Percentiles rank a stretch among this genome's conserved stretches.
Evolutionary conservation across 225 moss, liverwort and hornwort species (phyloP).

Genomic region (Pseudisothecium myosuroides): DNA sequence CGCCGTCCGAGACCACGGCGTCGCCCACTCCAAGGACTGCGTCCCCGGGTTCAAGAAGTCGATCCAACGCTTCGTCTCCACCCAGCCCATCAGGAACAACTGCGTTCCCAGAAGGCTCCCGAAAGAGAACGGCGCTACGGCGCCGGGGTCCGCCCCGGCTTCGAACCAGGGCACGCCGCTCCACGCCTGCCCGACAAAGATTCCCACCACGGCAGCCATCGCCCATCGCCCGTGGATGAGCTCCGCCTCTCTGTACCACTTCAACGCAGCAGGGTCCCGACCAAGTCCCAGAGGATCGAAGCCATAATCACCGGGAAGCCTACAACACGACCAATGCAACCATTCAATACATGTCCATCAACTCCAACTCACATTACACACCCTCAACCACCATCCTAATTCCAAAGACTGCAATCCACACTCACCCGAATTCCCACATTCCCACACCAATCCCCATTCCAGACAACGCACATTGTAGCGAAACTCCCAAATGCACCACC

Average conservation of each 20-base stretch:
- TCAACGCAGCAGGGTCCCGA: slow-evolving; percentile 73
- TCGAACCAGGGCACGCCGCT: slow-evolving; percentile 96
- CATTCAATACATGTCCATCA: neutral
- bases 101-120: slow-evolving; percentile 82
- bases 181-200: slow-evolving; percentile 82
- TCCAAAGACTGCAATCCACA: neutral
- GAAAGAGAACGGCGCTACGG: slow-evolving; percentile 58
- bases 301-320: slow-evolving; percentile 92
- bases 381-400: neutral
- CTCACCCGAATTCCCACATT: neutral
- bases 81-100: slow-evolving; percentile 96
- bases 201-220: slow-evolving; percentile 80
- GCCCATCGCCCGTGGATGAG: slow-evolving; percentile 96
- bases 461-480: neutral
- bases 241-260: slow-evolving; percentile 98
- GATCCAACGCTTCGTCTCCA: slow-evolving; percentile 96
- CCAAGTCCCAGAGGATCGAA: slow-evolving; percentile 93
- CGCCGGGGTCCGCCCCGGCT: slow-evolving; percentile 72
- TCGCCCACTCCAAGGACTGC: slow-evolving; percentile 88
- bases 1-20: slow-evolving; percentile 89
- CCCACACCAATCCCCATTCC: neutral
- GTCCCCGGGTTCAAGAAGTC: slow-evolving; percentile 81
- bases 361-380: neutral
- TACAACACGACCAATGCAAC: slow-evolving; percentile 3
- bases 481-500: neutral